Percentiles rank a stretch among this genome's conserved stretches.
phyloP scores from a whole-genome alignment of 768 basidiomycete species.

The Amanita molliuscula region DNA sequence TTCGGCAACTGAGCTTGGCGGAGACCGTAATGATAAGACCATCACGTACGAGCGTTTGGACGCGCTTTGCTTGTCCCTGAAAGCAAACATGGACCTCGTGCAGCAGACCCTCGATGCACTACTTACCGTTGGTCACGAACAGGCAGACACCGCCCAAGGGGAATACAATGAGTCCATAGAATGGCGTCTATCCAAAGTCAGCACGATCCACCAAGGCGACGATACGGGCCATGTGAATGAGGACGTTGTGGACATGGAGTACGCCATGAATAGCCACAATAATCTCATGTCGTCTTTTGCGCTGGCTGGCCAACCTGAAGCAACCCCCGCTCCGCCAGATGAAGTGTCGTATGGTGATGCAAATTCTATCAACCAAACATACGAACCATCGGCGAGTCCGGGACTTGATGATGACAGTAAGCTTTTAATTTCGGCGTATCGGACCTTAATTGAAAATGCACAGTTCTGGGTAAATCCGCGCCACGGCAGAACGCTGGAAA shows the following conservation, averaged over 20 bases:
- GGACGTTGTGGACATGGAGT: slow-evolving; percentile 50
- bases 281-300: not conserved
- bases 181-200: slow-evolving; percentile 65
- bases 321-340: not conserved
- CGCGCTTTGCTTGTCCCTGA: slow-evolving; percentile 38
- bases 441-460: slow-evolving; percentile 1
- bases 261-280: slow-evolving; percentile 30
- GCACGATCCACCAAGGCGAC: slow-evolving; percentile 37
- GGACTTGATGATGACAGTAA: slow-evolving; percentile 31
- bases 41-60: slow-evolving; percentile 36
- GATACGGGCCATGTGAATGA: slow-evolving; percentile 27
- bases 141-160: slow-evolving; percentile 56
- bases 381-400: not conserved
- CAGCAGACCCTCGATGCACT: slow-evolving; percentile 54
- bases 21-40: slow-evolving; percentile 21
- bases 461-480: slow-evolving; percentile 19
- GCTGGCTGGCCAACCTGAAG: not conserved
- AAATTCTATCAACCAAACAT: not conserved
- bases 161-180: slow-evolving; percentile 72
- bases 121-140: slow-evolving; percentile 55
- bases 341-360: not conserved
- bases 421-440: slow-evolving; percentile 7
- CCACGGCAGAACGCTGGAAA: slow-evolving; percentile 21
- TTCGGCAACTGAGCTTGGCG: slow-evolving; percentile 24
- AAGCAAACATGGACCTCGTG: slow-evolving; percentile 44